These are phyloP conservation scores for Sporopachydermia cereana DNA, from an alignment of 1,139 yeast species.

Conservation along the genomic window DNA sequence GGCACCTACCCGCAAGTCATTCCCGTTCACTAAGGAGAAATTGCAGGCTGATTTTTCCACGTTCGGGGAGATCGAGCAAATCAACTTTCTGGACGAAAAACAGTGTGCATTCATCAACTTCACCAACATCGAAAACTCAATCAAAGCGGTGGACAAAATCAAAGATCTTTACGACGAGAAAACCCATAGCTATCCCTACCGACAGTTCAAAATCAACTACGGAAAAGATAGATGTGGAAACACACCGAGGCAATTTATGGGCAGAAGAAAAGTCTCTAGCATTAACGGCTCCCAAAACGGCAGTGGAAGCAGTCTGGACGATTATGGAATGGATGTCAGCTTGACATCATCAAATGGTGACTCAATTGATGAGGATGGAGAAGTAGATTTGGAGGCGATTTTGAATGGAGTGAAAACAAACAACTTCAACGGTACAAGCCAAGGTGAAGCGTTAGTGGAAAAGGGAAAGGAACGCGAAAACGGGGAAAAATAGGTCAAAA, in stretches of 20 bases:
- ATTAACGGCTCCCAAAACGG: slow-evolving; percentile 9
- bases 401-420: too few species aligned
- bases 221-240: slow-evolving; percentile 84
- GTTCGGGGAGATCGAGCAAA: slow-evolving; percentile 76
- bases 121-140: slow-evolving; percentile 64
- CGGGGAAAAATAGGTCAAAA: too few species aligned
- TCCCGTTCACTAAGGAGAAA: slow-evolving; percentile 19
- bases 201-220: slow-evolving; percentile 50
- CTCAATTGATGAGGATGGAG: too few species aligned
- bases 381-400: too few species aligned
- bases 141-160: slow-evolving; percentile 64
- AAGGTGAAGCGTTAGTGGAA: too few species aligned
- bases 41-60: slow-evolving; percentile 44
- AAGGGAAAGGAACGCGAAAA: too few species aligned
- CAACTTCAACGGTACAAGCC: too few species aligned
- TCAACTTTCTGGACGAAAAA: slow-evolving; percentile 60
- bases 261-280: too few species aligned
- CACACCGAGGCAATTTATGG: slow-evolving; percentile 43
- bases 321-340: too few species aligned
- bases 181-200: slow-evolving; percentile 30
- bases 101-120: slow-evolving; percentile 77
- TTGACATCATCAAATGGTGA: too few species aligned
- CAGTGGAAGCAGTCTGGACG: neutral
- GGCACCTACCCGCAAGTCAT: slow-evolving; percentile 21
- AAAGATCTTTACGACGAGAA: slow-evolving; percentile 29